Conservation (phyloP, 441 rosid genomes). For the Pelargonium citronellum region DNA sequence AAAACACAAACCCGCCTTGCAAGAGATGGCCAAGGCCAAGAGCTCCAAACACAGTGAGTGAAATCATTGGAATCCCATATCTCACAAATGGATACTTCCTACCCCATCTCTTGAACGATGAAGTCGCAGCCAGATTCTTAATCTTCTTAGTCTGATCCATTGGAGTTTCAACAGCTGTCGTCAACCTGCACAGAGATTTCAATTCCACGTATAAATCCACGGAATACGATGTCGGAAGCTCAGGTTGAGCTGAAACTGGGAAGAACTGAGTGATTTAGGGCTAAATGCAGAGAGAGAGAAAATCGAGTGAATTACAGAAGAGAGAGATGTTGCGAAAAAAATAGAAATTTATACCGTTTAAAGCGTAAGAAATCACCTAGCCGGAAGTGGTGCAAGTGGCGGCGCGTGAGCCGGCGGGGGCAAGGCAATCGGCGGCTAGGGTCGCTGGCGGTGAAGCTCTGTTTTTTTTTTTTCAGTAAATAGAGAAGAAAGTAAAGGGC, state of each 20-base stretch:
- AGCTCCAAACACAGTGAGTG: conserved; percentile 75
- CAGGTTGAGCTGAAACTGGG: not conserved
- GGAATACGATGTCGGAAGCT: not conserved
- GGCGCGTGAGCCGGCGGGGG: not conserved
- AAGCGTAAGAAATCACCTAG: not conserved
- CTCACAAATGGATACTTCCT: conserved; percentile 71
- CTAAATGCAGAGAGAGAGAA: not conserved
- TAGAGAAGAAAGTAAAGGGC: too few relatives aligned
- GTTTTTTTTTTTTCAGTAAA: too few relatives aligned
- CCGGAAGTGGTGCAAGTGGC: too few relatives aligned
- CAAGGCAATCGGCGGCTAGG: not conserved
- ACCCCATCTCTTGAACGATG: conserved; percentile 74
- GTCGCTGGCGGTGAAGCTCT: too few relatives aligned
- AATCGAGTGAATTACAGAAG: not conserved
- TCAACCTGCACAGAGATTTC: conserved; percentile 16
- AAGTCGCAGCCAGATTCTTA: conserved; percentile 16
- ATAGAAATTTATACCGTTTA: not conserved
- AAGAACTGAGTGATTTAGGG: not conserved
- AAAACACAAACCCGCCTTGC: conserved; percentile 70
- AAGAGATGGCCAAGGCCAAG: conserved; percentile 77
- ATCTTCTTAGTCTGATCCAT: conserved; percentile 27
- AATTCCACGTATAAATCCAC: not conserved
- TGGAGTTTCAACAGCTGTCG: conserved; percentile 35
- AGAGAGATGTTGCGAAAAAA: not conserved
- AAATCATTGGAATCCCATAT: conserved; percentile 92